These are phyloP conservation scores for Mycena venus DNA, from an alignment of 768 basidiomycete species.

Conservation along the genomic window DNA sequence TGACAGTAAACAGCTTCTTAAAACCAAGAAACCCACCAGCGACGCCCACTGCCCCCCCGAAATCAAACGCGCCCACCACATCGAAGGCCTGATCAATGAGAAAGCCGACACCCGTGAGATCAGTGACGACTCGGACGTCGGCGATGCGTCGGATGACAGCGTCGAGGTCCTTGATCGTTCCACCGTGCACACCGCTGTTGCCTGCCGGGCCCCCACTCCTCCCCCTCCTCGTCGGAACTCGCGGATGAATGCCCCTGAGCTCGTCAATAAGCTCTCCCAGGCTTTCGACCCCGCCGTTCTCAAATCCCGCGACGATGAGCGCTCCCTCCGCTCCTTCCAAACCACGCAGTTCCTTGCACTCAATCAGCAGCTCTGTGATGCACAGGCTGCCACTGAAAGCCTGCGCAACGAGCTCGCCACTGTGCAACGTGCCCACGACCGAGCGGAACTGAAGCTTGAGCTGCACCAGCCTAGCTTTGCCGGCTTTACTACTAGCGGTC, in stretches of 20 bases:
- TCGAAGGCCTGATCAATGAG: too few species aligned
- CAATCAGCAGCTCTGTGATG: too few species aligned
- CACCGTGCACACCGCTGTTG: background rate
- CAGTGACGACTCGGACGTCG: slow-evolving; percentile 25
- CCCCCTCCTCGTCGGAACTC: slow-evolving; percentile 2
- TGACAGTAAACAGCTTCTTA: slow-evolving; percentile 16
- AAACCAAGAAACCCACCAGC: slow-evolving; percentile 46
- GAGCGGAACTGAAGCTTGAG: slow-evolving; percentile 27
- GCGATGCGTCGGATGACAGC: background rate
- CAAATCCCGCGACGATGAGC: too few species aligned
- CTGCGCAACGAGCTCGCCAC: too few species aligned
- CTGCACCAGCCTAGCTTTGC: background rate
- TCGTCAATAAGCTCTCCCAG: too few species aligned
- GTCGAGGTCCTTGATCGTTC: background rate
- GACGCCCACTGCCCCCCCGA: slow-evolving; percentile 39
- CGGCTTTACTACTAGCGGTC: background rate
- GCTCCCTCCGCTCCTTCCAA: too few species aligned
- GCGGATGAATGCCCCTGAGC: background rate
- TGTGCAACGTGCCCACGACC: too few species aligned
- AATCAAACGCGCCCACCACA: too few species aligned
- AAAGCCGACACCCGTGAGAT: too few species aligned
- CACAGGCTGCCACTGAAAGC: too few species aligned
- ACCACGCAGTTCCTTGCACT: too few species aligned
- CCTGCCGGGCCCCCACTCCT: background rate
- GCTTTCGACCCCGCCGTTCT: too few species aligned